Percentiles rank a stretch among this genome's conserved stretches.
phyloP scores from a whole-genome alignment of 345 rosid species.

The Salix dunnii region DNA sequence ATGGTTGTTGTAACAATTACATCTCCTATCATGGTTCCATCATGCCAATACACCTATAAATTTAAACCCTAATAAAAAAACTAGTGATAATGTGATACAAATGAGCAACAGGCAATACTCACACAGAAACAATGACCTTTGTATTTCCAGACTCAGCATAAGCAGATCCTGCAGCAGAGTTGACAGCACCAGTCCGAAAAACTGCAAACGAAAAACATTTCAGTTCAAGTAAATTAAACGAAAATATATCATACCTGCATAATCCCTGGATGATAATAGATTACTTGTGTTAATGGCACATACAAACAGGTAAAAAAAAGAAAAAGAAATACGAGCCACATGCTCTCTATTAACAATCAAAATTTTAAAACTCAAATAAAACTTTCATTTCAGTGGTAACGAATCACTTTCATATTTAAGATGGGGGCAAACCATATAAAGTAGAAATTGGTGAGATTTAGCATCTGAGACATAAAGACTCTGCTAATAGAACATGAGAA shows the following conservation, averaged over 20 bases:
- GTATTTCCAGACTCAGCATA: conserved; percentile 95
- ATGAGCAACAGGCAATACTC: conserved; percentile 35
- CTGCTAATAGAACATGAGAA: neutral
- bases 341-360: neutral
- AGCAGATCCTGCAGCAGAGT: conserved; percentile 90
- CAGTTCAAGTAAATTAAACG: neutral
- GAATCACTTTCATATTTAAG: neutral
- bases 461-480: neutral
- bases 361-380: neutral
- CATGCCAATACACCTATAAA: neutral
- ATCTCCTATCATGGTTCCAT: neutral
- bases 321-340: neutral
- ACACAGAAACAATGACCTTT: conserved; percentile 95
- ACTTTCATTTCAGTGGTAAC: neutral
- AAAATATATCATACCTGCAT: neutral
- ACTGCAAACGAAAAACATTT: conserved; percentile 36
- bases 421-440: neutral
- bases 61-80: neutral
- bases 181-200: conserved; percentile 82
- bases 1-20: neutral
- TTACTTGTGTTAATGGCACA: neutral
- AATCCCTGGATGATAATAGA: neutral
- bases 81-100: neutral
- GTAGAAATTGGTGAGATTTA: neutral
- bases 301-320: neutral